Base-by-base conservation (phyloP, 139 green algal species). In the Closterium sp. region DNA sequence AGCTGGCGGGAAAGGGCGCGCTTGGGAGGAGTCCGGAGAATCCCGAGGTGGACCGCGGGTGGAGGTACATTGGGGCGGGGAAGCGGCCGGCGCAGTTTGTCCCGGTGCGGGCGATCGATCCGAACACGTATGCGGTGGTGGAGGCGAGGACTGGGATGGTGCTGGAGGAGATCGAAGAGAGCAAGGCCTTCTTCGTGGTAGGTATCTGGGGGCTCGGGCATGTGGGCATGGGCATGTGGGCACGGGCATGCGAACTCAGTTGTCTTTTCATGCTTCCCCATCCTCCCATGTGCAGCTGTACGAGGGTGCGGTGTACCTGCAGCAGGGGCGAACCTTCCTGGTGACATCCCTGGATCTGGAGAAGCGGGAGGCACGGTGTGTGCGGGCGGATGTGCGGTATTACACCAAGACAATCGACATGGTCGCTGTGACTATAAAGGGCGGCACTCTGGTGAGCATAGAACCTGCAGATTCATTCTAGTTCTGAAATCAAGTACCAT, bases 221-320 rank as follows among this genome's bases (percentile, higher is more conserved):
- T 45, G 38, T 45, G 38, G 38, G n/a, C n/a, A n/a, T n/a, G n/a
- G n/a, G n/a, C n/a, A n/a, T n/a, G n/a, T n/a, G n/a, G n/a, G n/a
- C n/a, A n/a, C n/a, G n/a, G n/a, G n/a, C n/a, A n/a, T n/a, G n/a
- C n/a, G n/a, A n/a, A n/a, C n/a, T n/a, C n/a, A n/a, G n/a, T n/a
- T n/a, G n/a, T n/a, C n/a, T n/a, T n/a, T n/a, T 79, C 62, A 79
- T 79, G 24, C 62, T 79, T 13, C 62, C 62, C 62, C 62, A 24
- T 79, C 62, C 62, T 13, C 62, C 85, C 13, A 32, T 31, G 34
- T 85, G 31, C 50, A 92, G 89, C 27, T 99, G 22, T 99, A 99
- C 91, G 96, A 98, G 50, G 98, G 98, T 2, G 97, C 97, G 0
- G 96, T 99, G 10, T 99, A 98, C 94, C 95, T 99, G 94, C 96